These are phyloP conservation scores for Mesostigma viride DNA, from an alignment of 139 green algal species.

Conservation along the genomic window DNA sequence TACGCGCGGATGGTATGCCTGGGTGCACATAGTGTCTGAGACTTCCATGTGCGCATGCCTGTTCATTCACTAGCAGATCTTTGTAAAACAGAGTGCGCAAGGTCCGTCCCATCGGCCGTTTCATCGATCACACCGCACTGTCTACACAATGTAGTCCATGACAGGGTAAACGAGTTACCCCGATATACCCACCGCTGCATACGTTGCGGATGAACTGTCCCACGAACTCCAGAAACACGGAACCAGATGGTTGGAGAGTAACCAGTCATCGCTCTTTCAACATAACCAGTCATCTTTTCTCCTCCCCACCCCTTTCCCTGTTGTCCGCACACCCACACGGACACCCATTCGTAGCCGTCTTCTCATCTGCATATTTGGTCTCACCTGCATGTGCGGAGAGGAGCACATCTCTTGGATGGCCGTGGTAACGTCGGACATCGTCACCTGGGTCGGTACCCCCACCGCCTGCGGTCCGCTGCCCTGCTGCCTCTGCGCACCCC, in stretches of 20 bases:
- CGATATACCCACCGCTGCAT: too few relatives aligned
- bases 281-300: not conserved
- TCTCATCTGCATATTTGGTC: not conserved
- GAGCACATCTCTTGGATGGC: slow-evolving; percentile 43
- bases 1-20: not conserved
- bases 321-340: too few relatives aligned
- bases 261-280: not conserved
- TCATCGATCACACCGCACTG: too few relatives aligned
- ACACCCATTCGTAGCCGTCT: not conserved
- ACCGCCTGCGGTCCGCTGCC: not conserved
- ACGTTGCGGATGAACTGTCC: not conserved
- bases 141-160: too few relatives aligned
- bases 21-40: not conserved
- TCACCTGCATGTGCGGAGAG: slow-evolving; percentile 22
- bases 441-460: not conserved
- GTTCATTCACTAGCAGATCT: not conserved
- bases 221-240: not conserved
- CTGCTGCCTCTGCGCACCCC: not conserved
- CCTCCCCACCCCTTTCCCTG: too few relatives aligned
- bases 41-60: not conserved
- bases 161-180: too few relatives aligned
- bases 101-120: too few relatives aligned
- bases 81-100: too few relatives aligned
- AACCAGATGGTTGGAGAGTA: not conserved
- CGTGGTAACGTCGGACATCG: slow-evolving; percentile 28